Evolutionary conservation across 2,329 filamentous ascomycete genomes (phyloP).

Genomic region (Ploettnerulaceae sp.): DNA sequence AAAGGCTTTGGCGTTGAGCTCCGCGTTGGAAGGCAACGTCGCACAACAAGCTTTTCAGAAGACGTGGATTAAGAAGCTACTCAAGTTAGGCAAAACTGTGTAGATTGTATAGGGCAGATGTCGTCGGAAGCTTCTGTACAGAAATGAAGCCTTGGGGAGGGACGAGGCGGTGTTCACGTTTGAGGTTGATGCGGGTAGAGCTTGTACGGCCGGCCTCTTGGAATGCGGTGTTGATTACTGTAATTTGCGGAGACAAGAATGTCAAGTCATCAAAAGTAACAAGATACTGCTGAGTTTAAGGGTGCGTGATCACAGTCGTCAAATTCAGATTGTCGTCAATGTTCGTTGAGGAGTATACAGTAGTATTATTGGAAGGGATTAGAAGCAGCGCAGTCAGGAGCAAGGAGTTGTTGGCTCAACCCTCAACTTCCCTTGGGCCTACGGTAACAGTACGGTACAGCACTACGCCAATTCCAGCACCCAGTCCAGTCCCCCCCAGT

Average conservation of each 20-base stretch:
- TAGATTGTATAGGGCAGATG: neutral
- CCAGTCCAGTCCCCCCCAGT: neutral
- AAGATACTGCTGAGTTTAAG: neutral
- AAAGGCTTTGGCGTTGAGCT: constrained; percentile 6
- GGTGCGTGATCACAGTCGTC: constrained; percentile 9
- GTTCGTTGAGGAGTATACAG: constrained; percentile 1
- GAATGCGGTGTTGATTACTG: constrained; percentile 13
- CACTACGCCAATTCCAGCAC: too few species aligned
- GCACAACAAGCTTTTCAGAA: neutral
- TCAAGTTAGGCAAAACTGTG: neutral
- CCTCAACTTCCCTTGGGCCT: too few species aligned
- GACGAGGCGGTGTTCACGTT: constrained; percentile 2
- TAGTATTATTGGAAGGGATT: constrained; percentile 10
- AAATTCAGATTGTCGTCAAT: constrained; percentile 4
- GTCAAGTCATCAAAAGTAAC: constrained; percentile 5
- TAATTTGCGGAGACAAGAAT: constrained; percentile 11
- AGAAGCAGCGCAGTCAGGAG: too few species aligned
- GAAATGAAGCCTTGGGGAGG: neutral
- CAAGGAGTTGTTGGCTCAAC: constrained; percentile 16
- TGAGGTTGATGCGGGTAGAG: constrained; percentile 4
- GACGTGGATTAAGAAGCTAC: neutral
- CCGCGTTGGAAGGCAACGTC: constrained; percentile 1
- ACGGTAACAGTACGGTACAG: too few species aligned
- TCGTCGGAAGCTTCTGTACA: constrained; percentile 1
- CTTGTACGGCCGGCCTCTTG: constrained; percentile 4